Evolutionary conservation across 2,329 filamentous ascomycete genomes (phyloP), one percentile per base, ranked within the genome.

Genomic region (Drechmeria coniospora): DNA sequence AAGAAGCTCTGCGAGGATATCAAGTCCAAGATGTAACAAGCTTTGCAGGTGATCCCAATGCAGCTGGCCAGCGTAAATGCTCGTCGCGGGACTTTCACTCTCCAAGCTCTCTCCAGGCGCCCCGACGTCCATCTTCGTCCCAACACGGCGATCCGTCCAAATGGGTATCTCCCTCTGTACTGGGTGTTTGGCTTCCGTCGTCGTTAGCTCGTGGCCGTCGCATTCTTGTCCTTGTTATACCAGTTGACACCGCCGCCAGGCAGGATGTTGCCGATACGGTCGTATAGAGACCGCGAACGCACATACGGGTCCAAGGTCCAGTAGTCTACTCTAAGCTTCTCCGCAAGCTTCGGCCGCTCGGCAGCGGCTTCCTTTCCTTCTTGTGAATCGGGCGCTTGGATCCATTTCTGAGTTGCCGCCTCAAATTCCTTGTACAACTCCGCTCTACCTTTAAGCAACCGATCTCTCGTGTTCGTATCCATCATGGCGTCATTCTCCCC

Each of bases 271-370:
- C 84, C 81, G 9, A 65, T 66, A 34, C 90, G 70, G 50, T 98
- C 90, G 42, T 93, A 94, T 34, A 82, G 54, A n/a, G 75, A 79
- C 43, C 77, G 67, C 9, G 86, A 82, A 21, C 90, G 65, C 17
- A 95, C 50, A 49, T 87, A 92, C 0, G 83, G 83, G 54, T 98
- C 90, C 28, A 94, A 53, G 21, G 66, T 64, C 87, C 90, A 98
- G 57, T 95, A 98, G 40, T 80, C 80, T 26, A 66, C 62, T 35
- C 65, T 65, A 40, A 95, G 47, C 36, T 68, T 56, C 27, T 63
- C 63, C 2, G 79, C 75, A 16, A 90, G 44, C 3, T 58, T 54
- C 21, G 70, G 59, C 31, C 83, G 63, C 49, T 70, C 66, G 26
- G 57, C 54, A 46, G 70, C 67, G 28, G 69, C 47, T 6, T 58